Conservation (phyloP, 805 yeast genomes). For the Candida odintsovae region DNA sequence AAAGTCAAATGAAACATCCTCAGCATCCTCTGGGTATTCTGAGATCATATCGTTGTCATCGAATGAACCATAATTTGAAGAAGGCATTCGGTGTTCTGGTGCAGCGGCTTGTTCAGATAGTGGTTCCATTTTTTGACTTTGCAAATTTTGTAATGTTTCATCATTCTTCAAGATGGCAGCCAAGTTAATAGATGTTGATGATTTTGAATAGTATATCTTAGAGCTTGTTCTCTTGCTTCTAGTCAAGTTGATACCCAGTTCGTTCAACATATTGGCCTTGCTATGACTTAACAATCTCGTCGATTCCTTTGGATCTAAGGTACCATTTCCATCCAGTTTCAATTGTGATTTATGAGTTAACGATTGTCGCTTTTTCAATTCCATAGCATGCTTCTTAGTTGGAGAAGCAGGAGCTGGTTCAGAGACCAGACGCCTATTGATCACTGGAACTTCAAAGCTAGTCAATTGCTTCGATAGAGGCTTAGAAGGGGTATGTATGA, state of each 20-base stretch:
- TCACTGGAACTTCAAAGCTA: constrained; percentile 7
- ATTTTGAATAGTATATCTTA: constrained; percentile 23
- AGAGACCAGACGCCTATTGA: constrained; percentile 14
- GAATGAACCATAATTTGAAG: constrained; percentile 21
- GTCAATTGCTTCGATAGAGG: constrained; percentile 11
- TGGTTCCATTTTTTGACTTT: not conserved
- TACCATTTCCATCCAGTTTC: constrained; percentile 2
- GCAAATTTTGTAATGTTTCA: not conserved
- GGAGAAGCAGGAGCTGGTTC: constrained; percentile 14
- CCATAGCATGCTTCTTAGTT: constrained; percentile 4
- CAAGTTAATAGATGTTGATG: constrained; percentile 23
- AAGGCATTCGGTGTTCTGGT: constrained; percentile 14
- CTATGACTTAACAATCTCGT: constrained; percentile 12
- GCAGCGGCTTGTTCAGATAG: constrained; percentile 8
- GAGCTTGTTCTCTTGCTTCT: constrained; percentile 15
- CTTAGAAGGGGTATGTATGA: constrained; percentile 2
- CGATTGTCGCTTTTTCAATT: not conserved
- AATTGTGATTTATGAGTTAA: not conserved
- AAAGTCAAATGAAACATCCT: constrained; percentile 22
- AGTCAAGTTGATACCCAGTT: constrained; percentile 18
- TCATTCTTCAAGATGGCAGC: constrained; percentile 17
- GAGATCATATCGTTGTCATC: constrained; percentile 6
- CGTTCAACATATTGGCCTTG: constrained; percentile 17
- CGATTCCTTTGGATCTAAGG: constrained; percentile 22
- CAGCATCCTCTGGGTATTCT: constrained; percentile 3